Evolutionary conservation across 116 monocot genomes (phyloP), one percentile per base, ranked within the genome.

Genomic region (Cymodocea nodosa): DNA sequence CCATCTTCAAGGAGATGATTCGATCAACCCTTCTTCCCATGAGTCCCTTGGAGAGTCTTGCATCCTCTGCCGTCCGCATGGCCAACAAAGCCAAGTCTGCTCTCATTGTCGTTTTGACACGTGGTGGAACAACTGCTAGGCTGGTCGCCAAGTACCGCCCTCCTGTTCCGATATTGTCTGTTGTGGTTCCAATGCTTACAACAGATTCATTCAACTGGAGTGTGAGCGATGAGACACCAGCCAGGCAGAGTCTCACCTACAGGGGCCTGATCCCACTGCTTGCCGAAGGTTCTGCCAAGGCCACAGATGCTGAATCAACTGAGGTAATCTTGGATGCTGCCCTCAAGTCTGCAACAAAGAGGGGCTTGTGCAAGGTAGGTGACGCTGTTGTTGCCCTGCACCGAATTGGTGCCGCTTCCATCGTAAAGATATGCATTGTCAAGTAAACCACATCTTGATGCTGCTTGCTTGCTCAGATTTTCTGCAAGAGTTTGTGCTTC

Each of bases 371-470:
- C 71, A 78, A 77, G 68, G 49, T 67, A 0, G 79, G 79, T 1
- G 85, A 89, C 48, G 72, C 84, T 0, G 69, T 89, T 49, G 85
- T 89, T 19, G 85, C 78, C 4, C 66, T 89, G 48, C 85, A 89
- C 50, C 75, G 85, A 6, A 70, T 80, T 25, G 89, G 82, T 11
- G 70, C 55, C 24, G 74, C 89, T 22, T 89, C 85, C 5, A 82
- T 84, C 35, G 84, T 84, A 24, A 84, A 89, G 75, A 76, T 76
- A 51, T 76, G 76, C 65, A 52, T 65, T 9, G 76, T 76, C 35
- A 76, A 76, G 70, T 76, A 65, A 76, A 11, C 15, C 20, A 30
- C 3, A 3, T 1, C 2, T 20, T 12, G 54, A 50, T 37, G 40
- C 39, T 19, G 61, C 18, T 3, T 10, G 11, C 39, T 14, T 50